Evolutionary conservation across 1,139 yeast species (phyloP), one percentile per base, ranked within the genome.

Genomic region (Meyerozyma guilliermondii): DNA sequence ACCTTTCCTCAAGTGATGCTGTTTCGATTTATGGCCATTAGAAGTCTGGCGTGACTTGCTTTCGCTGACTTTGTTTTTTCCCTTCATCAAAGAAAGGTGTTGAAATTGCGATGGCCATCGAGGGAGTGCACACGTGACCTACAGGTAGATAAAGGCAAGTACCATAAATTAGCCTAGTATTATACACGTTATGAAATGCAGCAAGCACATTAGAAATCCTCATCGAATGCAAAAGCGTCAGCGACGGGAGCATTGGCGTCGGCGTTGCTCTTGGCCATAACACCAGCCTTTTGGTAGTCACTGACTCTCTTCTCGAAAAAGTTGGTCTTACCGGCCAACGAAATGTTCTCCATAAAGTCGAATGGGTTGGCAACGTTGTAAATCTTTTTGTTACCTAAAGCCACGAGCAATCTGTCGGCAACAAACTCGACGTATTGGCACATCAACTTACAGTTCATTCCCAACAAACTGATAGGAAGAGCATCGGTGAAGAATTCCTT

Each of bases 231-330:
- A 57, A 73, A 71, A 46, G 60, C 58, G 18, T 29, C 33, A 55
- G 59, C 60, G 41, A 59, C 65, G 44, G 60, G 54, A 43, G 62
- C 53, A 43, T 62, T 53, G 43, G 64, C 56, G 43, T 45, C 46
- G 43, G 64, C 65, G 43, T 55, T 60, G 48, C 68, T 55, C 52
- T 59, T 62, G 44, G 75, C 89, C 95, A 92, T 92, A 58, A 92
- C 98, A 73, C 98, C 98, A 44, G 98, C 98, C 76, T 92, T 92
- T 74, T 92, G 97, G 74, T 94, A 94, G 68, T 94, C 99, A 47
- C 96, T 86, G 49, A 92, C 98, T 71, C 98, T 86, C 81, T 92
- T 92, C 78, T 92, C 99, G 63, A 92, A 92, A 80, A 94, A 92
- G 76, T 92, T 92, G 56, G 98, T 91, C 80, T 92, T 92, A 68